These are phyloP conservation scores for Curvularia sp. DNA, from an alignment of 2,329 filamentous ascomycete genomes.

Conservation along the genomic window DNA sequence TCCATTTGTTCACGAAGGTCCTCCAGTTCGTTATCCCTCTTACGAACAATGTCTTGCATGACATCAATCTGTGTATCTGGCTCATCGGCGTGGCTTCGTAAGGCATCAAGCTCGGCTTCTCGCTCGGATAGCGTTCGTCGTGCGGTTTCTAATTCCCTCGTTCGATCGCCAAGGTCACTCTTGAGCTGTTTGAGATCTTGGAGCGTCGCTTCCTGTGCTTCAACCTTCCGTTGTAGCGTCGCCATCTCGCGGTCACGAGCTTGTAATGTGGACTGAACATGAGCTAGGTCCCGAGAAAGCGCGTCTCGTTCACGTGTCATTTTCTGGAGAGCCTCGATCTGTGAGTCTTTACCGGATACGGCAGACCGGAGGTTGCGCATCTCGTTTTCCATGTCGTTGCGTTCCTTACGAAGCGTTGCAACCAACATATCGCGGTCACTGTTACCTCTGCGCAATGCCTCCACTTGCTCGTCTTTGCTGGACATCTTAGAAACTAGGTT, in stretches of 20 bases:
- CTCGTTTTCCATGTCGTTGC: constrained; percentile 32
- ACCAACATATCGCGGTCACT: constrained; percentile 41
- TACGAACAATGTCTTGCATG: constrained; percentile 52
- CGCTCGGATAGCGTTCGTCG: constrained; percentile 47
- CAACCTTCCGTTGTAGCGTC: constrained; percentile 41
- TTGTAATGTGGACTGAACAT: constrained; percentile 38
- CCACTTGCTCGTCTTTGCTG: constrained; percentile 42
- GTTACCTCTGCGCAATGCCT: constrained; percentile 36
- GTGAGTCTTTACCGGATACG: constrained; percentile 41
- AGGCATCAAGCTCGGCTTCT: constrained; percentile 47
- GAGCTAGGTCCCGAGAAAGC: constrained; percentile 40
- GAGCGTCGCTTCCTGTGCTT: constrained; percentile 38
- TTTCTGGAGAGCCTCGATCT: constrained; percentile 47
- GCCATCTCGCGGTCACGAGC: constrained; percentile 45
- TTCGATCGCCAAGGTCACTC: constrained; percentile 41
- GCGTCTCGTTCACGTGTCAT: constrained; percentile 44
- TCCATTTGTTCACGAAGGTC: constrained; percentile 58
- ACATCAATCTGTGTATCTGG: constrained; percentile 51
- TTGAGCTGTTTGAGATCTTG: constrained; percentile 41
- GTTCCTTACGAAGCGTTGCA: constrained; percentile 39
- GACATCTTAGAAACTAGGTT: constrained; percentile 35
- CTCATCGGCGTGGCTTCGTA: constrained; percentile 46
- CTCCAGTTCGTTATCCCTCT: constrained; percentile 60
- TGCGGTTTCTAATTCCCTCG: constrained; percentile 46
- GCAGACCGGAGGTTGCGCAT: constrained; percentile 35